Conservation (phyloP, 352 stramenopile species). For the Globisporangium barbulae region DNA sequence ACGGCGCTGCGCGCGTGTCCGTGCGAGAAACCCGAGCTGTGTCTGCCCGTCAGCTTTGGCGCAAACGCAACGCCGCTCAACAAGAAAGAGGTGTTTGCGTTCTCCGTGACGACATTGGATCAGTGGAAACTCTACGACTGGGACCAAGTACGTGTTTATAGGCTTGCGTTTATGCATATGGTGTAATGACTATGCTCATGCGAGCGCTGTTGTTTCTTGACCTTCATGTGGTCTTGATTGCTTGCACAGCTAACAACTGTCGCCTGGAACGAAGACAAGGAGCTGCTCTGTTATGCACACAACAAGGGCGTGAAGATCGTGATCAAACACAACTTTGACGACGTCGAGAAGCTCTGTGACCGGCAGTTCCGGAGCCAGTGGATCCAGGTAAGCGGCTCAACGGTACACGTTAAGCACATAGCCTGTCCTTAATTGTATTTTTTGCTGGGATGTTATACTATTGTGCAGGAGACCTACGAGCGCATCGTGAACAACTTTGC, state of each 20-base stretch:
- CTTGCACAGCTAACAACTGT: conserved; percentile 62
- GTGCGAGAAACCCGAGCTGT: conserved; percentile 39
- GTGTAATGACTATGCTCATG: too few relatives aligned
- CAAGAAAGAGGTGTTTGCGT: conserved; percentile 73
- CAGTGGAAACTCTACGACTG: conserved; percentile 82
- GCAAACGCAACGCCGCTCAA: not conserved
- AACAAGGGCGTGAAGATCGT: conserved; percentile 74
- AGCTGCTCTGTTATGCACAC: conserved; percentile 78
- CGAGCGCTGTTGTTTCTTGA: not conserved
- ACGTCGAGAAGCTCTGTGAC: conserved; percentile 58
- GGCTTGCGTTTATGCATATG: too few relatives aligned
- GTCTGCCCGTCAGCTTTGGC: conserved; percentile 46
- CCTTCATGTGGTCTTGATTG: not conserved
- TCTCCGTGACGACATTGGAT: conserved; percentile 57
- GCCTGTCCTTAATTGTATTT: not conserved
- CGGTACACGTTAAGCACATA: too few relatives aligned
- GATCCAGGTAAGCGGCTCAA: conserved; percentile 30
- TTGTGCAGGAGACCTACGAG: conserved; percentile 41
- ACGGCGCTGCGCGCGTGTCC: conserved; percentile 42
- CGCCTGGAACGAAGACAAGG: conserved; percentile 82
- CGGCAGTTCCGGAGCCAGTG: conserved; percentile 39
- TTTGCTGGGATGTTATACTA: not conserved
- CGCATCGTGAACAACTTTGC: conserved; percentile 66
- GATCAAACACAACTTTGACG: conserved; percentile 81
- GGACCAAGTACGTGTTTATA: conserved; percentile 37